Evolutionary conservation across 192 early-diverging fungal genomes (phyloP), one percentile per base, ranked within the genome.

Genomic region (Physocladia obscura): DNA sequence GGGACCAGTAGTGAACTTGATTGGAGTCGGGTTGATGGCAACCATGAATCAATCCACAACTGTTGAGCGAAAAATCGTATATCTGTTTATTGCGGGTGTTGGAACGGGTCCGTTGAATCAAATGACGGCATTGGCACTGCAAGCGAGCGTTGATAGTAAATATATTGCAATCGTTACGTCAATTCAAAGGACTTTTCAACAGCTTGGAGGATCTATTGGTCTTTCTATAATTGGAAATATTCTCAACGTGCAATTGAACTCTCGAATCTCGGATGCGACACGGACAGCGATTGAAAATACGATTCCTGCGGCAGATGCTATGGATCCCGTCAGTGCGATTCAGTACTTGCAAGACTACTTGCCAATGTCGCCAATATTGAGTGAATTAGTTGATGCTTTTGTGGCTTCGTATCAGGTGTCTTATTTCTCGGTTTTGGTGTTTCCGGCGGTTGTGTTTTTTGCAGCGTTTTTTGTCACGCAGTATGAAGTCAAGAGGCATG

Each of bases 171-270:
- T 77, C 34, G 76, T 54, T 34, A 77, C 76, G 2, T 54, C 76
- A 11, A 34, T 67, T 11, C 49, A 30, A 2, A 17, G 67, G 8
- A 75, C 74, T 31, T 74, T 40, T 51, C 64, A 68, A 32, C 67
- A 52, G 29, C 64, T 77, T 31, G 76, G 76, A 4, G 71, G 76
- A 26, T 26, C 40, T 4, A 15, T 77, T 34, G 70, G 70, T 26
- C 30, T 77, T 84, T 86, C 22, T 2, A 55, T 72, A 17, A 72
- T 70, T 59, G 73, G 73, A 24, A 76, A 77, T n/a, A 67, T 75
- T 26, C 70, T 78, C 44, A 73, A 73, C 44, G 67, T 64, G 26
- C 47, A 44, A 17, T 58, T 78, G 4, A 17, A 26, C 8, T 24
- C 38, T 29, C 31, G 57, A 31, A 51, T 68, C 50, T 3, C 52